Base-by-base conservation (phyloP, 805 yeast genomes). In the Barnettozyma sucrosica region DNA sequence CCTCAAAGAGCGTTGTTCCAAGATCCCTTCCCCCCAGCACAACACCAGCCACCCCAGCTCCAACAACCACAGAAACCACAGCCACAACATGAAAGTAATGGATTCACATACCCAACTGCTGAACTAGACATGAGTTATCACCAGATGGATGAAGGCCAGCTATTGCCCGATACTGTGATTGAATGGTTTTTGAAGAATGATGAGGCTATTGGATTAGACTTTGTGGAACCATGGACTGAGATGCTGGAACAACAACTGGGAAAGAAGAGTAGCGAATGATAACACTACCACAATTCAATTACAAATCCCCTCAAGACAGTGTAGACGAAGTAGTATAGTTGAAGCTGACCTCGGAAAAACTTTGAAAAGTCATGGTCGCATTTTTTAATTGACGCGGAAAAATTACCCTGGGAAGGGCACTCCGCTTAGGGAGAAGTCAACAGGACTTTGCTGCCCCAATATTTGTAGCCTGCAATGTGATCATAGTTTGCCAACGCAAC, bases 201-300 rank as follows among this genome's bases (percentile, higher is more conserved):
- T 50, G 75, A 69, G 44, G 69, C 73, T 40, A 70, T 77, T 20
- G 83, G 83, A 14, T 59, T 78, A 42, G 81, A 77, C 47, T 78
- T 78, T 53, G 83, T 83, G 25, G 90, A 82, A 34, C 88, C 88
- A 2, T 85, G 89, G 82, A 84, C 92, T 0, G 87, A 83, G 59
- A 81, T 83, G 77, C 76, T 85, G 37, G 92, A 84, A 59, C 82
- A 80, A 54, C 87, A 81, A 48, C 45, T 75, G 41, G 62, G 56
- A 23, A 60, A 58, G 42, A 55, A 56, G 20, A 19, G 32, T 10
- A n/a, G 16, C 13, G 30, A 32, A 32, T 39, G 16, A 39, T 23
- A 23, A 23, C 8, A n/a, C n/a, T n/a, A n/a, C n/a, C n/a, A n/a
- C n/a, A n/a, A n/a, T n/a, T n/a, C n/a, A n/a, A n/a, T n/a, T n/a